These are phyloP conservation scores for peach (Prunus persica) DNA, from an alignment of 306 rosid species.

Conservation along the genomic window DNA sequence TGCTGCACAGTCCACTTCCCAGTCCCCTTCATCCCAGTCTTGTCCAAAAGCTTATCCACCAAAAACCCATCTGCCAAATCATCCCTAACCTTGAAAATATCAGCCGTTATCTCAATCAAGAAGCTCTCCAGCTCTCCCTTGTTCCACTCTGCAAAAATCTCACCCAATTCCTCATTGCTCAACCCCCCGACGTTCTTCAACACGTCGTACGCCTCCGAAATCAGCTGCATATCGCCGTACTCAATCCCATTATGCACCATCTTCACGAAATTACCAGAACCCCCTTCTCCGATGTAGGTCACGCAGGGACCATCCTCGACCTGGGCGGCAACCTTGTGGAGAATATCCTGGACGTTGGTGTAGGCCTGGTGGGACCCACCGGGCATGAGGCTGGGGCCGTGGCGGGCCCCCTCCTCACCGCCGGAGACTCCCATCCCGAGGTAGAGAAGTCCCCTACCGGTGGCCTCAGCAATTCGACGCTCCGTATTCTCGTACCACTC, in stretches of 20 bases:
- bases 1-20: constrained; percentile 98
- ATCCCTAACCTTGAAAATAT: constrained; percentile 82
- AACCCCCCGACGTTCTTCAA: constrained; percentile 74
- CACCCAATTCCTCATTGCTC: constrained; percentile 58
- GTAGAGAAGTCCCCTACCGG: constrained; percentile 50
- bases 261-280: constrained; percentile 82
- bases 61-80: constrained; percentile 56
- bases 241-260: constrained; percentile 97
- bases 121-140: constrained; percentile 87
- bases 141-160: constrained; percentile 81
- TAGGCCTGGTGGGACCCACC: constrained; percentile 75
- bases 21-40: constrained; percentile 94
- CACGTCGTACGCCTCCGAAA: constrained; percentile 89
- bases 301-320: constrained; percentile 94
- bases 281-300: constrained; percentile 85
- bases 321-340: constrained; percentile 76
- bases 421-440: constrained; percentile 96
- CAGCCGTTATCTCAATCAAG: constrained; percentile 75
- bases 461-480: constrained; percentile 53
- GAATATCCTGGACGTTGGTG: constrained; percentile 58
- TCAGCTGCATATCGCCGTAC: constrained; percentile 90
- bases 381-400: constrained; percentile 92
- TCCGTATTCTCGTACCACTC: constrained; percentile 95
- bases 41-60: constrained; percentile 88
- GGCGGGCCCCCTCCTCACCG: constrained; percentile 87